Base-by-base conservation (phyloP, 2,329 filamentous ascomycete genomes). In the Bipolaris gigantea region DNA sequence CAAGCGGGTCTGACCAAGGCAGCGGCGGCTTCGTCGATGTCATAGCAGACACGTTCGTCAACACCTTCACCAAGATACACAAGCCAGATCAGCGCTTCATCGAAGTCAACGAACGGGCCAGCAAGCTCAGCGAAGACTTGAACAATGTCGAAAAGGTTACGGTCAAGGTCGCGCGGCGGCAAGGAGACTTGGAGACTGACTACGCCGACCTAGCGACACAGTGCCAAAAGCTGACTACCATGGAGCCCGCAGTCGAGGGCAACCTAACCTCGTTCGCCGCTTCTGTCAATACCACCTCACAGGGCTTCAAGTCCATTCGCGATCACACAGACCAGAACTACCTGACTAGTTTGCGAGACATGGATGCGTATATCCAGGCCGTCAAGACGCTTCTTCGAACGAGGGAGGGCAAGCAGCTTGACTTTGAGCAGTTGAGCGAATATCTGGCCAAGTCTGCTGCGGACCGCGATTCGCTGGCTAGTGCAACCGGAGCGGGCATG, bases 291-390 rank as follows among this genome's bases (percentile, higher is more conserved):
- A 89, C 94, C 66, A 93, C 89, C 0, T 88, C 89, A 8, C 79
- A 86, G 1, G 90, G 90, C 4, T 83, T 96, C 67, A 89, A 86
- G 67, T 81, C 78, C n/a, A 82, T 99, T 55, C 90, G 91, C 69
- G 92, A 97, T 57, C 84, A 92, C 67, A 97, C 93, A 0, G 94
- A 99, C 71, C 92, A 96, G 67, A 92, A 97, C 75, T 99, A 99
- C 72, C 85, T 99, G 1, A 90, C 91, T 62, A 93, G 89, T 50
- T 81, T 99, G 48, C 86, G 92, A 46, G 94, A 99, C 76, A 96
- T 97, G 92, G 90, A 95, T 66, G 89, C 92, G 23, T 99, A 97
- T 76, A 93, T 92, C 61, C 79, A 84, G n/a, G 89, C 92, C 0
- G 80, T 97, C 42, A 96, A 96, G 75, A 83, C 85, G 21, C 86